phyloP scores from a whole-genome alignment of 768 basidiomycete genomes.

The Candolleomyces efflorescens region DNA sequence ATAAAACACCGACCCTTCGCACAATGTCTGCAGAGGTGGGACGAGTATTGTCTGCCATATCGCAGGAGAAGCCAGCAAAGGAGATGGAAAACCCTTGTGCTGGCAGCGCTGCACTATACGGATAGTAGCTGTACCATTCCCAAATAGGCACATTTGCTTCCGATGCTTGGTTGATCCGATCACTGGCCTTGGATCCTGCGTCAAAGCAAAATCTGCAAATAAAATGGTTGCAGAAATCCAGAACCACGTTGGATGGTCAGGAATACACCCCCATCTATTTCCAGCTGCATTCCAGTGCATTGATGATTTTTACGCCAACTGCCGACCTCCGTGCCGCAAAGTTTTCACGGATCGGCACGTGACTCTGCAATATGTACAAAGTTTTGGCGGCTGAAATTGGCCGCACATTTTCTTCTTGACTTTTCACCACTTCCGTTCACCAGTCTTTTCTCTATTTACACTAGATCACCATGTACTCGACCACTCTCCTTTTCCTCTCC shows the following conservation, averaged over 20 bases:
- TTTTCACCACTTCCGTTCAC: slow-evolving; percentile 27
- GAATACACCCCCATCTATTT: neutral
- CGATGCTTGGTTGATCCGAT: neutral
- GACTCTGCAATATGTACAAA: too few species aligned
- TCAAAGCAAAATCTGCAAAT: neutral
- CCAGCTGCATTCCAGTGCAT: neutral
- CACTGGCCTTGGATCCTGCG: neutral
- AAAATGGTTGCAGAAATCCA: neutral
- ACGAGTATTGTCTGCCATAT: neutral
- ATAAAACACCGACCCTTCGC: neutral
- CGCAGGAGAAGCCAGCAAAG: neutral
- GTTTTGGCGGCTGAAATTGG: neutral
- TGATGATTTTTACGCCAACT: neutral
- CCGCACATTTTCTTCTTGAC: neutral
- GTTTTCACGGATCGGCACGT: neutral
- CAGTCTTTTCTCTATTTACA: slow-evolving; percentile 30
- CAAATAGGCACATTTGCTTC: neutral
- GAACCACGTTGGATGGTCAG: neutral
- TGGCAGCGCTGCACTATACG: neutral
- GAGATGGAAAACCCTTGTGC: neutral
- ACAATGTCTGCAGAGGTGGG: neutral
- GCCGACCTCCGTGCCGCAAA: neutral
- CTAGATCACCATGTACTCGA: slow-evolving; percentile 6
- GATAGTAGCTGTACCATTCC: neutral
- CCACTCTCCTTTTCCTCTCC: slow-evolving; percentile 35